Evolutionary conservation across 2,329 filamentous ascomycete genomes (phyloP).

Genomic region (Allantophomopsis cytisporea): DNA sequence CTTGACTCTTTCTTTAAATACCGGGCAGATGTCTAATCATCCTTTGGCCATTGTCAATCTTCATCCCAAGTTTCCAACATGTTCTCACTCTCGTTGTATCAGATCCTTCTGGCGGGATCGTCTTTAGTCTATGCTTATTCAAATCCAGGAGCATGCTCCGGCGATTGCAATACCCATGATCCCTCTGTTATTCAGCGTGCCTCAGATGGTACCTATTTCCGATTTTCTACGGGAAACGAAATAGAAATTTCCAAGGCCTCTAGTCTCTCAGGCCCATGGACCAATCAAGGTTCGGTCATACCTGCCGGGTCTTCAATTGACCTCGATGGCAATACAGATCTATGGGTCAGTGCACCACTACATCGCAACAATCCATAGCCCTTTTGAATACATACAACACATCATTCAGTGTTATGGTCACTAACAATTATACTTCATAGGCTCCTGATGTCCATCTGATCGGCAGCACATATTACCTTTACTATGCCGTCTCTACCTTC

Average conservation of each 20-base stretch:
- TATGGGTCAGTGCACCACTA: constrained; percentile 20
- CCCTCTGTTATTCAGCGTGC: constrained; percentile 24
- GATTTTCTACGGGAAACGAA: constrained; percentile 25
- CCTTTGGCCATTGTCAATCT: too few species aligned
- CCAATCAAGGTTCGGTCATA: constrained; percentile 22
- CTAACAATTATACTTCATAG: constrained; percentile 19
- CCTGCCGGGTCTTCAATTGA: constrained; percentile 21
- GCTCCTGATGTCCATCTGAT: constrained; percentile 49
- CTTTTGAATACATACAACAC: too few species aligned
- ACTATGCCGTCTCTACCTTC: constrained; percentile 42
- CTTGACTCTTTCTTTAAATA: too few species aligned
- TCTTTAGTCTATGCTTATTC: constrained; percentile 12
- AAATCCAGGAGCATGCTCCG: constrained; percentile 23
- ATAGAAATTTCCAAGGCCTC: constrained; percentile 24
- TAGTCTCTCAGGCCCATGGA: constrained; percentile 26
- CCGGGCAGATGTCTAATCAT: too few species aligned
- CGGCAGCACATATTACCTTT: constrained; percentile 45
- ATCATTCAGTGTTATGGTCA: too few species aligned
- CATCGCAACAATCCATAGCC: too few species aligned
- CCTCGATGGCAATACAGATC: constrained; percentile 20
- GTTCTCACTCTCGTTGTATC: neutral
- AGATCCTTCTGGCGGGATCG: constrained; percentile 1
- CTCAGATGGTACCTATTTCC: constrained; percentile 26
- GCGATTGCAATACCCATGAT: constrained; percentile 26
- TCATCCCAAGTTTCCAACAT: too few species aligned